phyloP scores from a whole-genome alignment of 129 eudicot species.

The Apium graveolens region DNA sequence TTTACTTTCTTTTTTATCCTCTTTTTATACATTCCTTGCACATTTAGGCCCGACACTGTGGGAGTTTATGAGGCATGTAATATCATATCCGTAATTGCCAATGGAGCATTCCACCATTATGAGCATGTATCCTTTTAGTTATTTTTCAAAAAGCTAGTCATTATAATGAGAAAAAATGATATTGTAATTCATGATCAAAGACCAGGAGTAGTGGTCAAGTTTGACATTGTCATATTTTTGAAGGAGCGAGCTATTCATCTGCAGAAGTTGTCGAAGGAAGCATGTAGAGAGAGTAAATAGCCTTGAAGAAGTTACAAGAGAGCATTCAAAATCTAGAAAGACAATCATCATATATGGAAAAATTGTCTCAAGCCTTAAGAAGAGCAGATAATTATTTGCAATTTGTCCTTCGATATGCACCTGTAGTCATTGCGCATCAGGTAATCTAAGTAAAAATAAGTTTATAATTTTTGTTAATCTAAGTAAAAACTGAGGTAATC shows the following conservation, averaged over 20 bases:
- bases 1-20: not conserved
- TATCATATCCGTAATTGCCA: slow-evolving; percentile 92
- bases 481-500: too few species aligned
- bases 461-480: not conserved
- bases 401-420: slow-evolving; percentile 90
- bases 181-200: slow-evolving; percentile 45
- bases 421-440: slow-evolving; percentile 94
- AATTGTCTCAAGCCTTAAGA: slow-evolving; percentile 69
- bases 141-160: too few species aligned
- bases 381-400: slow-evolving; percentile 91
- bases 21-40: slow-evolving; percentile 59
- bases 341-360: slow-evolving; percentile 85
- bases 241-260: slow-evolving; percentile 67
- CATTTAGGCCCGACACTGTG: slow-evolving; percentile 90
- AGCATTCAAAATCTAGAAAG: slow-evolving; percentile 75
- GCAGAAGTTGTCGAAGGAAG: slow-evolving; percentile 70
- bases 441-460: slow-evolving; percentile 24
- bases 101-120: slow-evolving; percentile 87
- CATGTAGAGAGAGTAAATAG: slow-evolving; percentile 56
- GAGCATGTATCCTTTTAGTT: slow-evolving; percentile 86
- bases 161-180: slow-evolving; percentile 48
- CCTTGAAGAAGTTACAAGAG: slow-evolving; percentile 58
- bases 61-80: slow-evolving; percentile 92
- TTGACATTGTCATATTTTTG: slow-evolving; percentile 70
- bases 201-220: slow-evolving; percentile 61